These are phyloP conservation scores for Macrocybe gigantea DNA, from an alignment of 768 basidiomycete species.

Conservation along the genomic window DNA sequence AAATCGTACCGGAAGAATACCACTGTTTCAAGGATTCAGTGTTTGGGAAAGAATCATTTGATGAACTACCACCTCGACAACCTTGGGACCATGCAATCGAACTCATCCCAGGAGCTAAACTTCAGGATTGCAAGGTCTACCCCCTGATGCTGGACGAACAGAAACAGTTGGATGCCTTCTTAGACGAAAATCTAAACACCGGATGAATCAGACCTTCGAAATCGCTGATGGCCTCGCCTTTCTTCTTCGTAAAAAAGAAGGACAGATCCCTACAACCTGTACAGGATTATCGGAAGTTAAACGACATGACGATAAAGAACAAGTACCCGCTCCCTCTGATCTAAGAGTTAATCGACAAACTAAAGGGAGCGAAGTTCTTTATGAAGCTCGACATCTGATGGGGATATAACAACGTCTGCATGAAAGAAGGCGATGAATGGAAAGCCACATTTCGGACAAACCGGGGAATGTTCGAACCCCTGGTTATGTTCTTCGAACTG, in stretches of 20 bases:
- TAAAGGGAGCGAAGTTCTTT: constrained; percentile 18
- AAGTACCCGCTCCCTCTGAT: constrained; percentile 25
- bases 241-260: constrained; percentile 22
- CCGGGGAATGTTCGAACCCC: constrained; percentile 28
- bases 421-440: constrained; percentile 34
- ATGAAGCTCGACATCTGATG: constrained; percentile 31
- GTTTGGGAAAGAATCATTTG: constrained; percentile 11
- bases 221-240: constrained; percentile 14
- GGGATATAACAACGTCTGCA: constrained; percentile 29
- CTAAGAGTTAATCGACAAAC: constrained; percentile 18
- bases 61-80: constrained; percentile 20
- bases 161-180: constrained; percentile 17
- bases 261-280: constrained; percentile 17
- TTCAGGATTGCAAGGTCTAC: constrained; percentile 27
- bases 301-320: constrained; percentile 24
- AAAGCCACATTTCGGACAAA: constrained; percentile 33
- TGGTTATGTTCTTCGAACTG: constrained; percentile 32
- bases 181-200: constrained; percentile 20
- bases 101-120: constrained; percentile 19
- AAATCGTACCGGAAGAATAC: constrained; percentile 2
- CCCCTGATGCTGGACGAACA: constrained; percentile 24
- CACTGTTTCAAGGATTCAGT: constrained; percentile 5
- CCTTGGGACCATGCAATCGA: constrained; percentile 32
- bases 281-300: constrained; percentile 24
- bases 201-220: constrained; percentile 18